These are phyloP conservation scores for Trypanosoma cruzi DNA, from an alignment of 208 protist genomes.

Conservation along the genomic window DNA sequence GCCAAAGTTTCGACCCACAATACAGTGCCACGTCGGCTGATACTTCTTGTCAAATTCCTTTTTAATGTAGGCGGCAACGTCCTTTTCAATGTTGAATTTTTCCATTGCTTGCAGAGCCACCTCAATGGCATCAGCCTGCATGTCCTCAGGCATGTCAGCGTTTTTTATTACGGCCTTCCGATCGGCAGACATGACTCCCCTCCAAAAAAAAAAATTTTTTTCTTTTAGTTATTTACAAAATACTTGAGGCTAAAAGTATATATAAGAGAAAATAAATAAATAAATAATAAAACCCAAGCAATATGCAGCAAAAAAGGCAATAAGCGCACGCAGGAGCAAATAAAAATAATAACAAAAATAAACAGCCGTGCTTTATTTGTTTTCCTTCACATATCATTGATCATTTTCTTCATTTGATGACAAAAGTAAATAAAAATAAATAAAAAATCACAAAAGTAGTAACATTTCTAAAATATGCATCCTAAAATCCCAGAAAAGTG, in stretches of 20 bases:
- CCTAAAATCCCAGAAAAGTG: no score
- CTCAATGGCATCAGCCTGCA: conserved; percentile 99
- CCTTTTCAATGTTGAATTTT: conserved; percentile 99
- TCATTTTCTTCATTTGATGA: no score
- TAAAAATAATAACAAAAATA: no score
- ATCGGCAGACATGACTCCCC: conserved; percentile 64
- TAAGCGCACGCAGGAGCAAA: no score
- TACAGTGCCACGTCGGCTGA: conserved; percentile 99
- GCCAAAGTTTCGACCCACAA: conserved; percentile 99
- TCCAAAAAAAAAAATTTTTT: neutral
- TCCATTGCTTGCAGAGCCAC: conserved; percentile 97
- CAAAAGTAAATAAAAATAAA: neutral
- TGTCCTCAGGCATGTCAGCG: conserved; percentile 96
- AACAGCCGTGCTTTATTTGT: no score
- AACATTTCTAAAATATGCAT: no score
- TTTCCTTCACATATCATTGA: no score
- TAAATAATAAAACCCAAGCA: no score
- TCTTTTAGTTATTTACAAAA: neutral
- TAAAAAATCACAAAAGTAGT: neutral
- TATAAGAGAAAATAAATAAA: no score
- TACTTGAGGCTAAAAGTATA: neutral
- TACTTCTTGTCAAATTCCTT: conserved; percentile 99
- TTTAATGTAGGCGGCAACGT: conserved; percentile 99
- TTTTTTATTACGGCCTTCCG: conserved; percentile 94
- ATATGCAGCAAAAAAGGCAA: no score